These are phyloP conservation scores for Plantago elongata DNA, from an alignment of 257 asterid species.

Conservation along the genomic window DNA sequence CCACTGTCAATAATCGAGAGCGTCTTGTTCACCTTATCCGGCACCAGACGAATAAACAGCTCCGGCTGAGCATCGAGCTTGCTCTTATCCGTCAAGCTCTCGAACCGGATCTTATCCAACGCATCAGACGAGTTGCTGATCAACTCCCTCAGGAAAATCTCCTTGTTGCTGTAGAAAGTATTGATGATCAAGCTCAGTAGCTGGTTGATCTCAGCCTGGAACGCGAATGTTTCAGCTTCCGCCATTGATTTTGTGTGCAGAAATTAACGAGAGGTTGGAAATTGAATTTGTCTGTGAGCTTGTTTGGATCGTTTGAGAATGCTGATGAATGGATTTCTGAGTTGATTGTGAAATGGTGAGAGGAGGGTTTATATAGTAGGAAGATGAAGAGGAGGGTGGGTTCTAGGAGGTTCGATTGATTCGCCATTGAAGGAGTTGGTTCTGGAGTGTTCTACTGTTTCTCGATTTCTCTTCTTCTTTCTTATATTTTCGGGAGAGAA, in stretches of 20 bases:
- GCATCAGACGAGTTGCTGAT: slow-evolving; percentile 83
- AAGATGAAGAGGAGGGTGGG: background rate
- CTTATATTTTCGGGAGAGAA: no score
- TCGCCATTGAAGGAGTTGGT: slow-evolving; percentile 5
- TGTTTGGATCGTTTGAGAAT: background rate
- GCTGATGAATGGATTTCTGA: background rate
- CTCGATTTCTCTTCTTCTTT: slow-evolving; percentile 16
- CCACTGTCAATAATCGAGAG: slow-evolving; percentile 73
- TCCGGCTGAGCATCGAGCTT: slow-evolving; percentile 81
- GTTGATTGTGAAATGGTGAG: background rate
- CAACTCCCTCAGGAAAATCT: slow-evolving; percentile 63
- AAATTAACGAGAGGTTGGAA: background rate
- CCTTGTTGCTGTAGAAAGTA: slow-evolving; percentile 76
- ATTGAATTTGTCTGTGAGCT: background rate
- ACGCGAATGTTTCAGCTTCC: slow-evolving; percentile 68
- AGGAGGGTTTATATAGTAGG: slow-evolving; percentile 17
- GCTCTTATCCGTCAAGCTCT: slow-evolving; percentile 73
- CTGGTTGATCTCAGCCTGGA: slow-evolving; percentile 85
- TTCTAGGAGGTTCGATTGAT: slow-evolving; percentile 52
- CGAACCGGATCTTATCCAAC: slow-evolving; percentile 71
- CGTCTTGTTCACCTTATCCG: slow-evolving; percentile 71
- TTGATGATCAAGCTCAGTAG: slow-evolving; percentile 65
- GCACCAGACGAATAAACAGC: slow-evolving; percentile 61
- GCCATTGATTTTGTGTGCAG: slow-evolving; percentile 32
- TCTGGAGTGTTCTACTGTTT: slow-evolving; percentile 48